Conservation (phyloP, 306 rosid species). For the Quillaja saponaria region DNA sequence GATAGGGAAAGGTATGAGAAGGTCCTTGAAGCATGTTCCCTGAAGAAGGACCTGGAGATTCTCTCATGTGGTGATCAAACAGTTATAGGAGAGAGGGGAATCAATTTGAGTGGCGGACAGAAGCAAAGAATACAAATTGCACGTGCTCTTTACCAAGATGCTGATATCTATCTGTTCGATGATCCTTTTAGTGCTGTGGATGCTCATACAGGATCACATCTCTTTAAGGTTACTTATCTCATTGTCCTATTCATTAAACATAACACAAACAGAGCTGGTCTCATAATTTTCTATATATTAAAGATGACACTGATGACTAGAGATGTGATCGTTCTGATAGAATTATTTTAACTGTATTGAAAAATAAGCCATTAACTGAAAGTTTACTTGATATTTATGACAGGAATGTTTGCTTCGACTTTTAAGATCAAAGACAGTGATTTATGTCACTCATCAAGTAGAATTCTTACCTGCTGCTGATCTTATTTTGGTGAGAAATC, state of each 20-base stretch:
- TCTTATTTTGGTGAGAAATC: constrained; percentile 57
- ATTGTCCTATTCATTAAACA: too few relatives aligned
- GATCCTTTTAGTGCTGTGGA: constrained; percentile 95
- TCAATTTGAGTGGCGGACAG: constrained; percentile 96
- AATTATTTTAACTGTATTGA: background rate
- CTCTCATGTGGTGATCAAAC: constrained; percentile 86
- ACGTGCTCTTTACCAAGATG: constrained; percentile 80
- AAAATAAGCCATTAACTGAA: background rate
- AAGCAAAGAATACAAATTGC: constrained; percentile 91
- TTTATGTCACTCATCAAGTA: constrained; percentile 82
- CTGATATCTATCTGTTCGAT: constrained; percentile 85
- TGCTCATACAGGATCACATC: constrained; percentile 95
- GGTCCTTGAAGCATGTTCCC: constrained; percentile 81
- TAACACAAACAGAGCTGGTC: too few relatives aligned
- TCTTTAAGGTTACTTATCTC: constrained; percentile 56
- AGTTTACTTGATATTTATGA: constrained; percentile 6
- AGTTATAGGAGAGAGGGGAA: constrained; percentile 86
- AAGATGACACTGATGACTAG: too few relatives aligned
- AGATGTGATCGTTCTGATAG: constrained; percentile 4
- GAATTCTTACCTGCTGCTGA: constrained; percentile 76
- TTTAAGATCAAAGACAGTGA: constrained; percentile 61
- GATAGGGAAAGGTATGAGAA: constrained; percentile 67
- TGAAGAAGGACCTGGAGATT: constrained; percentile 77
- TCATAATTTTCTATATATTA: too few relatives aligned
- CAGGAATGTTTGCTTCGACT: constrained; percentile 69